Percentiles rank a stretch among this genome's conserved stretches.
phyloP scores from a whole-genome alignment of 2,329 filamentous ascomycete genomes.

The Pseudocercospora cruenta region DNA sequence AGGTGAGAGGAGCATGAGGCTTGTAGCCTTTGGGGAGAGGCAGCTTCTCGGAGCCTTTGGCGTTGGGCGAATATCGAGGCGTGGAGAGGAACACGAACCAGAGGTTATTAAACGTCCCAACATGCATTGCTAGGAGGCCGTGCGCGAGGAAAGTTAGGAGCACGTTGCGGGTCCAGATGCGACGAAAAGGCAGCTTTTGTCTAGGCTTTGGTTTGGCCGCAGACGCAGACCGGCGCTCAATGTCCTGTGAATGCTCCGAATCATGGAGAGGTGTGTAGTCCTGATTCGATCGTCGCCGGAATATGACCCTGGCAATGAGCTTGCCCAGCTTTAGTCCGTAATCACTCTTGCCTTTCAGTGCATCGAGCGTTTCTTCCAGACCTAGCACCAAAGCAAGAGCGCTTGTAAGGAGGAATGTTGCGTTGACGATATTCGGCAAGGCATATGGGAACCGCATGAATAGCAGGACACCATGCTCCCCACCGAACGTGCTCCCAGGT shows the following conservation, averaged over 20 bases:
- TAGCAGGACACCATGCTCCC: conserved; percentile 57
- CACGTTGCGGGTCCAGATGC: conserved; percentile 53
- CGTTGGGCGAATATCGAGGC: conserved; percentile 44
- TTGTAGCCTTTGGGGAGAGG: conserved; percentile 44
- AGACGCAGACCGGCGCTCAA: conserved; percentile 22
- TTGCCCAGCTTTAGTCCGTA: conserved; percentile 44
- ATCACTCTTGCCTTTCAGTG: conserved; percentile 46
- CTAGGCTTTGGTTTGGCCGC: conserved; percentile 15
- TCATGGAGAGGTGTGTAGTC: conserved; percentile 38
- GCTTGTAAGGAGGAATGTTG: conserved; percentile 61
- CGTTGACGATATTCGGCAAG: conserved; percentile 69
- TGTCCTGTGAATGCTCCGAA: conserved; percentile 35
- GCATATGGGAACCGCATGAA: conserved; percentile 74
- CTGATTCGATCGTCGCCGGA: conserved; percentile 33
- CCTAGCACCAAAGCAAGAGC: conserved; percentile 63
- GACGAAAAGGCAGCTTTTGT: conserved; percentile 48
- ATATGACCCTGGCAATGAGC: conserved; percentile 42
- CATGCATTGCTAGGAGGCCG: conserved; percentile 51
- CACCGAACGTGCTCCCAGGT: conserved; percentile 59
- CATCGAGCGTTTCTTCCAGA: conserved; percentile 63
- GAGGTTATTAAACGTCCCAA: conserved; percentile 54
- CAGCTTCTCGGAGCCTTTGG: conserved; percentile 33
- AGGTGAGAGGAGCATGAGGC: conserved; percentile 48
- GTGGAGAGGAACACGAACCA: conserved; percentile 56
- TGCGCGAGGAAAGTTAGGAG: conserved; percentile 49